phyloP scores from a whole-genome alignment of 805 yeast species.

The Nakazawaea peltata region DNA sequence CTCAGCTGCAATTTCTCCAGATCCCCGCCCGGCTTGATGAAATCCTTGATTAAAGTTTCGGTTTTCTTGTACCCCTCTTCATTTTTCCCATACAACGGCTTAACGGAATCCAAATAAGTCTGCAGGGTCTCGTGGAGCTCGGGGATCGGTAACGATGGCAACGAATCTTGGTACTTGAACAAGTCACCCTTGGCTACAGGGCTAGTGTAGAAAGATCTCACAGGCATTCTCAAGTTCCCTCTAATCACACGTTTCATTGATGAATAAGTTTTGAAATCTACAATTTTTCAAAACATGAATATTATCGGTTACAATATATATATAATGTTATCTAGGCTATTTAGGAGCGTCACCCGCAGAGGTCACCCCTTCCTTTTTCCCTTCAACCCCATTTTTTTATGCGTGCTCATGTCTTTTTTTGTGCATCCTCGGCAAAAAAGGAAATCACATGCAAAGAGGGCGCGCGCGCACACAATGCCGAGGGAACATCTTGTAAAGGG shows the following conservation, averaged over 20 bases:
- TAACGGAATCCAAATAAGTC: conserved; percentile 63
- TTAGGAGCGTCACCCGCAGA: no score
- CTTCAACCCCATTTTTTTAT: no score
- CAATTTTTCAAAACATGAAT: no score
- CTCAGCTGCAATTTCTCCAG: conserved; percentile 66
- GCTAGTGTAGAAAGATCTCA: conserved; percentile 5
- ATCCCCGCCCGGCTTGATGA: conserved; percentile 50
- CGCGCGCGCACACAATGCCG: no score
- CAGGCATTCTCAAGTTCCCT: conserved; percentile 5
- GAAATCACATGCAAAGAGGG: no score
- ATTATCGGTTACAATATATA: no score
- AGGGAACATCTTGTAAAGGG: no score
- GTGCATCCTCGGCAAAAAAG: no score
- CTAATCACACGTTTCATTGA: not conserved
- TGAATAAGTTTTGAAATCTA: no score
- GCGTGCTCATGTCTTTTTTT: no score
- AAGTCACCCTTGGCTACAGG: conserved; percentile 48
- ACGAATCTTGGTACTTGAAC: conserved; percentile 58
- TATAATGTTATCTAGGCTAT: no score
- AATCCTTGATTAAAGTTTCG: conserved; percentile 52
- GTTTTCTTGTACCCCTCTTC: conserved; percentile 42
- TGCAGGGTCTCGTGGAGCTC: conserved; percentile 59
- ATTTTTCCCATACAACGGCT: conserved; percentile 51
- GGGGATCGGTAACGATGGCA: conserved; percentile 89
- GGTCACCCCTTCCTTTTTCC: no score